These are phyloP conservation scores for Senecio squalidus DNA, from an alignment of 140 eudicot genomes.

Conservation along the genomic window DNA sequence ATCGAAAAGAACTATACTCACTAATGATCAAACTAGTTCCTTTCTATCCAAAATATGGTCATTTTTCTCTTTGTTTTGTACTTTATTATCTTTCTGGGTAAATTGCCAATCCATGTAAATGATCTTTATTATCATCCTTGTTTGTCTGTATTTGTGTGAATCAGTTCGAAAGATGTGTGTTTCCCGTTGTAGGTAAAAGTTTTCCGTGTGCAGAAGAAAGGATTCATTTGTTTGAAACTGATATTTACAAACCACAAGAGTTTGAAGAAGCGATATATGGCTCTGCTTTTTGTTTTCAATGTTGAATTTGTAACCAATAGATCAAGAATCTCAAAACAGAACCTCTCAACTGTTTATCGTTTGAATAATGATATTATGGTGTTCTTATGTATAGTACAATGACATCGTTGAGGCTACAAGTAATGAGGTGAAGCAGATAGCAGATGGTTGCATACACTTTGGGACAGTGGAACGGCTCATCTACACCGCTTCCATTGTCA, in stretches of 20 bases:
- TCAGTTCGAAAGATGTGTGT: too few relatives aligned
- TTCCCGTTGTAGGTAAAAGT: slow-evolving; percentile 33
- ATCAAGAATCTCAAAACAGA: neutral
- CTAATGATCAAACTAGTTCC: too few relatives aligned
- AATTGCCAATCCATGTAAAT: too few relatives aligned
- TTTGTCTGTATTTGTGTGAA: too few relatives aligned
- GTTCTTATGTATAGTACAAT: slow-evolving; percentile 26
- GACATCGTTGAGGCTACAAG: slow-evolving; percentile 42
- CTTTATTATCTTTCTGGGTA: too few relatives aligned
- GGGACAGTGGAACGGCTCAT: slow-evolving; percentile 50
- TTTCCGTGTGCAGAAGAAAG: slow-evolving; percentile 42
- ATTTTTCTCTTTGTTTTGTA: too few relatives aligned
- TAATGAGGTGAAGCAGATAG: slow-evolving; percentile 34
- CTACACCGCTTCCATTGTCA: slow-evolving; percentile 39
- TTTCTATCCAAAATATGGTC: too few relatives aligned
- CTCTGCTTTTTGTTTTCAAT: slow-evolving; percentile 45
- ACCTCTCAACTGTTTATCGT: neutral
- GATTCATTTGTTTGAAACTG: slow-evolving; percentile 56
- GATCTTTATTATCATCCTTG: too few relatives aligned
- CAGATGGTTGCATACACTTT: slow-evolving; percentile 32
- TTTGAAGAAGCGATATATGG: slow-evolving; percentile 49
- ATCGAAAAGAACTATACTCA: too few relatives aligned
- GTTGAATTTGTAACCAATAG: neutral
- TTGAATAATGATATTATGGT: neutral
- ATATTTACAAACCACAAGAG: slow-evolving; percentile 38